phyloP scores from a whole-genome alignment of 2,329 filamentous ascomycete species.

The Xenoacremonium recifei region DNA sequence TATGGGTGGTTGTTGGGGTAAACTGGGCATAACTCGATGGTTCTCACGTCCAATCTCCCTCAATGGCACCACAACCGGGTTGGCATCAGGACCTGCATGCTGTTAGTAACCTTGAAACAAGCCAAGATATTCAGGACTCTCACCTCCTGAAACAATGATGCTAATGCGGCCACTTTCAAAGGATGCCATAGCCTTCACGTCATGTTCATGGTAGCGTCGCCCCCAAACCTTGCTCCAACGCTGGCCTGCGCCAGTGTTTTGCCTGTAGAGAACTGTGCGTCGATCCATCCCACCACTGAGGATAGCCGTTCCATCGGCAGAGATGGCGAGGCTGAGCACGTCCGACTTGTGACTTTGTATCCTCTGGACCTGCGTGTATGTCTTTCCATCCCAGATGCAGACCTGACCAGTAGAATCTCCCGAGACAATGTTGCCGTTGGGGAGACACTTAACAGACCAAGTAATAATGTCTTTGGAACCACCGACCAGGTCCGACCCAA shows the following conservation, averaged over 20 bases:
- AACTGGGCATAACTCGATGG: slow-evolving; percentile 75
- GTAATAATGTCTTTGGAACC: slow-evolving; percentile 84
- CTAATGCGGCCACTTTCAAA: slow-evolving; percentile 84
- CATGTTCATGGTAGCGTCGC: slow-evolving; percentile 83
- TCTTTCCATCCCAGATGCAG: slow-evolving; percentile 90
- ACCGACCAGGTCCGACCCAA: slow-evolving; percentile 74
- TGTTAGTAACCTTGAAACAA: too few species aligned
- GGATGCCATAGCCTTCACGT: slow-evolving; percentile 90
- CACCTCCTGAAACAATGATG: slow-evolving; percentile 88
- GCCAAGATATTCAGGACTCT: too few species aligned
- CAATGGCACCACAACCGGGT: slow-evolving; percentile 78
- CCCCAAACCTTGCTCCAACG: slow-evolving; percentile 88
- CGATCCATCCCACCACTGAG: slow-evolving; percentile 92
- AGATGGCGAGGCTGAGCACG: slow-evolving; percentile 82
- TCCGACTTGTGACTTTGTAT: slow-evolving; percentile 87
- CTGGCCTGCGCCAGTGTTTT: slow-evolving; percentile 55
- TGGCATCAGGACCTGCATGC: slow-evolving; percentile 73
- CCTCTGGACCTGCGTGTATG: slow-evolving; percentile 82
- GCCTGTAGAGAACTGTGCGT: slow-evolving; percentile 79
- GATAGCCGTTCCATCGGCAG: slow-evolving; percentile 75
- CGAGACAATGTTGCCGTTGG: slow-evolving; percentile 86
- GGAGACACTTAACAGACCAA: slow-evolving; percentile 88
- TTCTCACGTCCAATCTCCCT: slow-evolving; percentile 73
- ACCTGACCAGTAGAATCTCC: slow-evolving; percentile 94
- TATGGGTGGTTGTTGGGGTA: slow-evolving; percentile 77